Base-by-base conservation (phyloP, 2,329 filamentous ascomycete genomes). In the Epichloe sibirici region DNA sequence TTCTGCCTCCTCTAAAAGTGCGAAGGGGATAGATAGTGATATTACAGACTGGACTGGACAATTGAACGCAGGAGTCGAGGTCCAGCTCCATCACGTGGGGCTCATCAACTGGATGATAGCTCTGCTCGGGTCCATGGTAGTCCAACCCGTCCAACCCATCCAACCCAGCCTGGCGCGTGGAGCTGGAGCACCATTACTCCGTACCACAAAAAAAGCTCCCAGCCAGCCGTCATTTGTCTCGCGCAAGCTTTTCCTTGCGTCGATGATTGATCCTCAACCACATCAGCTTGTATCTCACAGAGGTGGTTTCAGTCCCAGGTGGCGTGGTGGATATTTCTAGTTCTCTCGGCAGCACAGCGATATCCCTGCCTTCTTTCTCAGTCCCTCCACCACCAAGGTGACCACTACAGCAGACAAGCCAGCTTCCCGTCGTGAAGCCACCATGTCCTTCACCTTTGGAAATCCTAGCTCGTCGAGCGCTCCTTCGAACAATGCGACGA, bases 371-470 rank as follows among this genome's bases (percentile, higher is more conserved):
- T 13, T 48, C 31, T 45, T 42, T 15, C 17, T 12, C 25, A 28
- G 11, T 38, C 52, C 23, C 39, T 53, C 12, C 21, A 25, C 15
- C 23, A 7, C 38, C 12, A 25, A 25, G 34, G 35, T 31, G 13
- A 37, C 37, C 23, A 52, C n/a, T 7, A 44, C 9, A 35, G 45
- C 23, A 25, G 21, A 39, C 52, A n/a, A 34, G 11, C 40, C 43
- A n/a, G 48, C 23, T 39, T 31, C 38, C 44, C 45, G 31, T 28
- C 45, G 23, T 9, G n/a, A 49, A 51, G 44, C 13, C 56, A 62
- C 52, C 55, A 73, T 73, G 70, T 62, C 68, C 39, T 72, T 73
- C 64, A 67, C 37, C 53, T 72, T 74, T 59, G 63, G 65, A 56
- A 58, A 62, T 52, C 55, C 61, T 54, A 57, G 60, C 65, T 63